Evolutionary conservation across 768 basidiomycete genomes (phyloP).

Genomic region (Hygrophorus russula): DNA sequence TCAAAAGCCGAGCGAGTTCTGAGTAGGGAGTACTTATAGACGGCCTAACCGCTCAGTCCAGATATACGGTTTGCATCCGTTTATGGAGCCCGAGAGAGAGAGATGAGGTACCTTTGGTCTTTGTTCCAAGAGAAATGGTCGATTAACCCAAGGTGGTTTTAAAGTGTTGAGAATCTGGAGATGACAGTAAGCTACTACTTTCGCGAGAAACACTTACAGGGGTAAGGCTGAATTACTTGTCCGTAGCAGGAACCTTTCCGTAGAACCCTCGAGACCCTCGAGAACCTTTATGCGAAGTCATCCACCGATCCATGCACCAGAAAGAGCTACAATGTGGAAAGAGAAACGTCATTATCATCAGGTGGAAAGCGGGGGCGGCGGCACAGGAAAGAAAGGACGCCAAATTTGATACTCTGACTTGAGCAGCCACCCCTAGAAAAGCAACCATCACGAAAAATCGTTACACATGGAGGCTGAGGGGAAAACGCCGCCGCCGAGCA

Average conservation of each 20-base stretch:
- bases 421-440: slow-evolving; percentile 42
- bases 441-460: not conserved
- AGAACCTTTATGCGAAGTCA: slow-evolving; percentile 6
- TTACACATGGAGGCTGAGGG: not conserved
- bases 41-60: no score
- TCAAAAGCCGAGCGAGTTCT: no score
- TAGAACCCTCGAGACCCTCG: slow-evolving; percentile 1
- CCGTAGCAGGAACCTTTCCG: slow-evolving; percentile 12
- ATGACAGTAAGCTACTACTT: no score
- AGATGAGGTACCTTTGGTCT: no score
- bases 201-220: no score
- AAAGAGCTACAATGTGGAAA: slow-evolving; percentile 27
- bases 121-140: no score
- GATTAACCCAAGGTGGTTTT: no score
- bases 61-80: no score
- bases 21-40: no score
- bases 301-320: slow-evolving; percentile 17
- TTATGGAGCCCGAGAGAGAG: no score
- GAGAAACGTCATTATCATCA: not conserved
- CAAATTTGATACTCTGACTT: slow-evolving; percentile 37
- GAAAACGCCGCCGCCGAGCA: slow-evolving; percentile 38
- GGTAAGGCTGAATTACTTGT: slow-evolving; percentile 4
- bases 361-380: slow-evolving; percentile 15
- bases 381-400: slow-evolving; percentile 47
- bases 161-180: no score